Percentiles rank a stretch among this genome's conserved stretches.
Conservation (phyloP, 495 filamentous ascomycete genomes). For the Aspergillus taichungensis region DNA sequence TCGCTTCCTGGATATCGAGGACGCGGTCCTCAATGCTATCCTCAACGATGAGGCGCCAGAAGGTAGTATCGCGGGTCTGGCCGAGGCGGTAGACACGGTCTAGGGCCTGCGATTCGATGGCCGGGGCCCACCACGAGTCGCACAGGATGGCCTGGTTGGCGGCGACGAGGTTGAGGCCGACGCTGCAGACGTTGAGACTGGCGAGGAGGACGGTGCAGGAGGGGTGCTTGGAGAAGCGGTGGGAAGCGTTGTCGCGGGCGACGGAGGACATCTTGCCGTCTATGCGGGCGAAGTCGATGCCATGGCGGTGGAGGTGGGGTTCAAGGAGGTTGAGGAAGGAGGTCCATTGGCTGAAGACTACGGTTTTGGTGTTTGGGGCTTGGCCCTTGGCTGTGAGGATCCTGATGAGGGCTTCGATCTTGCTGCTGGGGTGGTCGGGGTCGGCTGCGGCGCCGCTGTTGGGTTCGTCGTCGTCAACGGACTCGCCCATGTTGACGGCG, state of each 20-base stretch:
- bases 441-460: conserved; percentile 43
- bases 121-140: conserved; percentile 90
- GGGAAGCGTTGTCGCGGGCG: conserved; percentile 61
- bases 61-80: conserved; percentile 67
- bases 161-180: conserved; percentile 82
- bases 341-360: conserved; percentile 94
- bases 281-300: conserved; percentile 62
- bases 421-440: conserved; percentile 60
- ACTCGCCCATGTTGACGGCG: conserved; percentile 38
- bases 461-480: conserved; percentile 43
- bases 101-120: conserved; percentile 88
- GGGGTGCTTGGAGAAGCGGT: conserved; percentile 56
- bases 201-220: conserved; percentile 73
- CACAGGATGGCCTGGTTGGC: conserved; percentile 80
- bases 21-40: conserved; percentile 80
- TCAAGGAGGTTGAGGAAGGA: conserved; percentile 76
- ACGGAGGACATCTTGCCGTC: conserved; percentile 71
- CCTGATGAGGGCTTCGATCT: conserved; percentile 72
- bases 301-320: conserved; percentile 51
- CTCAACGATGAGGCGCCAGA: conserved; percentile 79
- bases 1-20: conserved; percentile 69
- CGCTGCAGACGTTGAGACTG: conserved; percentile 70
- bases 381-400: conserved; percentile 66
- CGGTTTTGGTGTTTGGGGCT: conserved; percentile 64
- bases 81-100: conserved; percentile 86